phyloP scores from a whole-genome alignment of 2,329 filamentous ascomycete genomes.

The Gaeumannomyces tritici region DNA sequence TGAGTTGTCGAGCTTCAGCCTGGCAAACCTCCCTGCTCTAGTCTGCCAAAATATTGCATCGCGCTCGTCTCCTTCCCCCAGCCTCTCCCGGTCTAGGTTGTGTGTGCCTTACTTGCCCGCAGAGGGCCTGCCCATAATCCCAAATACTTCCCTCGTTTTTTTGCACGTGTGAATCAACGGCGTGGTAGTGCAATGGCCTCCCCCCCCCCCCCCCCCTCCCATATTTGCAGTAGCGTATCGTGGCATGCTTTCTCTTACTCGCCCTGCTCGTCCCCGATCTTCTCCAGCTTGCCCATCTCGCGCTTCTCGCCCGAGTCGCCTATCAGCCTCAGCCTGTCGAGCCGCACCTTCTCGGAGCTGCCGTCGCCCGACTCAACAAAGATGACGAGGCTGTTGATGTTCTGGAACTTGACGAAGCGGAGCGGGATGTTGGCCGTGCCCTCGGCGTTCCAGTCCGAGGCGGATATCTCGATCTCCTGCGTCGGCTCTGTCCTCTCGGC shows the following conservation, averaged over 20 bases:
- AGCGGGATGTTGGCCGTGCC: slow-evolving; percentile 64
- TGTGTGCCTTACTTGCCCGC: too few species aligned
- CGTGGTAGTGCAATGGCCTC: too few species aligned
- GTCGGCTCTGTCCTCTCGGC: slow-evolving; percentile 77
- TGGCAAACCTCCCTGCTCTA: too few species aligned
- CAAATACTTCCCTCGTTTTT: too few species aligned
- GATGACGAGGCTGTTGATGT: slow-evolving; percentile 73
- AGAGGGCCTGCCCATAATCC: too few species aligned
- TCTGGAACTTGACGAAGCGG: slow-evolving; percentile 96
- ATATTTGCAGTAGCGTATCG: too few species aligned
- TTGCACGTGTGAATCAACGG: too few species aligned
- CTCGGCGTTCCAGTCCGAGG: slow-evolving; percentile 72
- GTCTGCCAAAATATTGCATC: too few species aligned
- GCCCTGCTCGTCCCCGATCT: slow-evolving; percentile 69
- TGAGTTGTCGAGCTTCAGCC: too few species aligned
- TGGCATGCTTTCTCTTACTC: slow-evolving; percentile 28
- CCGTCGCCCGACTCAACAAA: slow-evolving; percentile 84
- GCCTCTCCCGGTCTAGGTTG: too few species aligned
- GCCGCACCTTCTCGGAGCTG: slow-evolving; percentile 63
- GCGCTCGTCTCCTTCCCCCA: too few species aligned
- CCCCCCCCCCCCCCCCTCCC: too few species aligned
- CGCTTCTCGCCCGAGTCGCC: slow-evolving; percentile 88
- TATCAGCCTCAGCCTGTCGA: slow-evolving; percentile 71
- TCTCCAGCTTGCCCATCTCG: slow-evolving; percentile 90
- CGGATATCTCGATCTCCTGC: slow-evolving; percentile 66